phyloP scores from a whole-genome alignment of 2,329 filamentous ascomycete genomes.

The Arthrobotrys pseudoclavata region DNA sequence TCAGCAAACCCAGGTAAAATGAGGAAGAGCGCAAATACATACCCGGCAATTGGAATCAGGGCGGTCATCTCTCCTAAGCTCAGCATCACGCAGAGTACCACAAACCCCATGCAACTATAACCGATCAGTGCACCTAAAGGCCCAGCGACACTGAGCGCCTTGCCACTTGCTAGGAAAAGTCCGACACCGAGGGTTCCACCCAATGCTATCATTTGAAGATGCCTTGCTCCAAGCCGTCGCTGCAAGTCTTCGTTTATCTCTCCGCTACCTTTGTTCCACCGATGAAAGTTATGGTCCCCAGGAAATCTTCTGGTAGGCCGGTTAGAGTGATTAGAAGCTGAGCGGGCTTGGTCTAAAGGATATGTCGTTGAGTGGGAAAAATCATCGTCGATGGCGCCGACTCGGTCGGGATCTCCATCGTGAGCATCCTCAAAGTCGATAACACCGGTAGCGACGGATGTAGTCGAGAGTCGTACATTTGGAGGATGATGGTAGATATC shows the following conservation, averaged over 20 bases:
- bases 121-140: slow-evolving; percentile 67
- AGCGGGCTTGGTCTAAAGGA: slow-evolving; percentile 49
- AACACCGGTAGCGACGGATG: slow-evolving; percentile 60
- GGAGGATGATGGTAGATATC: slow-evolving; percentile 57
- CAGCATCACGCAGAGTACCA: slow-evolving; percentile 69
- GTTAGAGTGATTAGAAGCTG: slow-evolving; percentile 57
- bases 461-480: slow-evolving; percentile 46
- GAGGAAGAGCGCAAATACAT: slow-evolving; percentile 1
- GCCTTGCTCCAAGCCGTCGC: slow-evolving; percentile 63
- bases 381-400: slow-evolving; percentile 58
- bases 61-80: slow-evolving; percentile 66
- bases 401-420: slow-evolving; percentile 58
- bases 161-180: slow-evolving; percentile 68
- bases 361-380: slow-evolving; percentile 59
- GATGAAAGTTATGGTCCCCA: slow-evolving; percentile 52
- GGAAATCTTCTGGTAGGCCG: slow-evolving; percentile 45
- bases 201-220: slow-evolving; percentile 68
- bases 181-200: slow-evolving; percentile 68
- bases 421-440: slow-evolving; percentile 60
- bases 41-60: slow-evolving; percentile 59
- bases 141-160: slow-evolving; percentile 67
- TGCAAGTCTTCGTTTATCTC: slow-evolving; percentile 56
- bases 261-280: slow-evolving; percentile 46
- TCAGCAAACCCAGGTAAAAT: slow-evolving; percentile 20
- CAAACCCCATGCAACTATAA: slow-evolving; percentile 68